These are phyloP conservation scores for Candida argentea DNA, from an alignment of 805 yeast species.

Conservation along the genomic window DNA sequence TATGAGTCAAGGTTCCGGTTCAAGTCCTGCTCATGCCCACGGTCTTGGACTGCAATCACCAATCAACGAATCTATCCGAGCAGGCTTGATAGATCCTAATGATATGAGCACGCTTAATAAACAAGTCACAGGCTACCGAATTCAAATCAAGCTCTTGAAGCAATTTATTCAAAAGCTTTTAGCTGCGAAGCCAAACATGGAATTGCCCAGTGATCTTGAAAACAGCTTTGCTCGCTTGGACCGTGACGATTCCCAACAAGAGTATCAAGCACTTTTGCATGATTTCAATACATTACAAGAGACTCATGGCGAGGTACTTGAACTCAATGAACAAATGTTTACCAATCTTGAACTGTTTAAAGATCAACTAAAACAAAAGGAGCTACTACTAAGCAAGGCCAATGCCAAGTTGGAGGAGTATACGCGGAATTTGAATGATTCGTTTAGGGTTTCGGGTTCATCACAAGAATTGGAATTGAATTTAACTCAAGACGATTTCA, in stretches of 20 bases:
- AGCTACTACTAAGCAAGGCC: constrained; percentile 9
- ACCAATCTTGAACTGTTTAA: constrained; percentile 25
- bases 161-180: constrained; percentile 28
- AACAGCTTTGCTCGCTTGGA: constrained; percentile 10
- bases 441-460: no score
- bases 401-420: constrained; percentile 8
- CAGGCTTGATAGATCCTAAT: constrained; percentile 1
- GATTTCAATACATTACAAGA: constrained; percentile 12
- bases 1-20: no score
- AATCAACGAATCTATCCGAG: constrained; percentile 5
- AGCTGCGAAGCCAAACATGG: no score
- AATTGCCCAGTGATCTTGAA: constrained; percentile 2
- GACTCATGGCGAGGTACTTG: constrained; percentile 24
- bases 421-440: constrained; percentile 10
- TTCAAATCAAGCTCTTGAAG: constrained; percentile 29
- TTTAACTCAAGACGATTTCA: no score
- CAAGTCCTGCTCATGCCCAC: not conserved
- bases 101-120: constrained; percentile 20
- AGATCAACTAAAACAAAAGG: constrained; percentile 19
- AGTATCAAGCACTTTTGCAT: constrained; percentile 7
- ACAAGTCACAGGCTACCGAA: constrained; percentile 26
- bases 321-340: constrained; percentile 29
- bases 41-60: constrained; percentile 2
- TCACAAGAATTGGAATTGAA: no score
- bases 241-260: constrained; percentile 12